Conservation (phyloP, 371 early-diverging fungal genomes). For the Globomyces sp. region DNA sequence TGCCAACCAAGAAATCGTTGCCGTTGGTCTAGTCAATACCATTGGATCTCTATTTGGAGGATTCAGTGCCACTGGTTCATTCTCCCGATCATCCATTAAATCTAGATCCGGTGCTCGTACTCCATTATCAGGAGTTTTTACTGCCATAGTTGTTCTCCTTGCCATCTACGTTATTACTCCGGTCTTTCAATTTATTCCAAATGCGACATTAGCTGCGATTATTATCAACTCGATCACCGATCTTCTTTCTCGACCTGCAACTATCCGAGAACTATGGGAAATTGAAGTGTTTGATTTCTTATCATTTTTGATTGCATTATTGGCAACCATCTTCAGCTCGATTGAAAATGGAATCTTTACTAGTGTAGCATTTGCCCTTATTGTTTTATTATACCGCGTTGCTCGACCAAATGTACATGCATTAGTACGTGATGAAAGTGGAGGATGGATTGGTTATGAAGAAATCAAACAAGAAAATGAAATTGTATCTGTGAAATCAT, state of each 20-base stretch:
- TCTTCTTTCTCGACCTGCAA: conserved; percentile 54
- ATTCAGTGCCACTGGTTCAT: conserved; percentile 81
- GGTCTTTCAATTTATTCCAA: conserved; percentile 81
- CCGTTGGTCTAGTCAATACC: conserved; percentile 77
- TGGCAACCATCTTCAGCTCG: conserved; percentile 66
- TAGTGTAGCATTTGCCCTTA: conserved; percentile 60
- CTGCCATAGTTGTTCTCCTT: conserved; percentile 70
- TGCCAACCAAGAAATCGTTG: conserved; percentile 77
- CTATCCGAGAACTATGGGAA: conserved; percentile 34
- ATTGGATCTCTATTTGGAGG: conserved; percentile 78
- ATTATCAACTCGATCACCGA: conserved; percentile 69
- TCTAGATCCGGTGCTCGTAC: conserved; percentile 67
- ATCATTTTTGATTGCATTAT: conserved; percentile 46
- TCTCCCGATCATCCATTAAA: conserved; percentile 82
- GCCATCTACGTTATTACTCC: conserved; percentile 74
- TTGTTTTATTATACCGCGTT: conserved; percentile 64
- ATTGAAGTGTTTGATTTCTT: conserved; percentile 31
- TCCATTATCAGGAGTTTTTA: conserved; percentile 72
- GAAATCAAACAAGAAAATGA: conserved; percentile 14
- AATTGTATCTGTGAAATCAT: neutral
- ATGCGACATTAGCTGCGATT: conserved; percentile 71
- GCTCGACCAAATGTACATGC: conserved; percentile 59
- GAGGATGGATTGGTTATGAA: conserved; percentile 27
- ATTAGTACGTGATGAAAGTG: conserved; percentile 35
- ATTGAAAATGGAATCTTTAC: conserved; percentile 70